A percentile compares a stretch with the other conserved stretches of the same genome.
These are phyloP conservation scores for Botrytis porri DNA, from an alignment of 2,329 filamentous ascomycete genomes.

Conservation along the genomic window DNA sequence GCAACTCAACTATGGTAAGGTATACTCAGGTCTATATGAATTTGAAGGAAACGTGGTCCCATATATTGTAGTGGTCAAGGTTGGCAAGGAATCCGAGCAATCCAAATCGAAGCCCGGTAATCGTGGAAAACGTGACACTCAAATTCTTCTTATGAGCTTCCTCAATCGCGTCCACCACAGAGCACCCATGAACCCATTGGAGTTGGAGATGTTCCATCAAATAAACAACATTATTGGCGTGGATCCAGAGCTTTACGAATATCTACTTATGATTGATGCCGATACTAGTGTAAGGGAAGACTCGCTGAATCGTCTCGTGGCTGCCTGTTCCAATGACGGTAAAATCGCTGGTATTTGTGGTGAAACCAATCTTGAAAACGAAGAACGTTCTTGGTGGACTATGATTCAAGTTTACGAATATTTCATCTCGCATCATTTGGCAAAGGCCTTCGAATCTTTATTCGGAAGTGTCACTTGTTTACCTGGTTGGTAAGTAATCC, in stretches of 20 bases:
- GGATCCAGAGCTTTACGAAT: conserved; percentile 95
- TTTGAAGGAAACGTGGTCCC: conserved; percentile 97
- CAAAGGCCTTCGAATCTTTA: conserved; percentile 96
- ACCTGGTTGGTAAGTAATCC: conserved; percentile 82
- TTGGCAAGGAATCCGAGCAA: conserved; percentile 95
- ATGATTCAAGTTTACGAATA: conserved; percentile 99
- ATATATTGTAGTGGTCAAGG: conserved; percentile 93
- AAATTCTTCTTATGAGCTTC: conserved; percentile 95
- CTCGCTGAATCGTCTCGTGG: conserved; percentile 86
- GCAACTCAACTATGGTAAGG: conserved; percentile 96
- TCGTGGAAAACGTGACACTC: conserved; percentile 96
- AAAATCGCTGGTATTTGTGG: conserved; percentile 98
- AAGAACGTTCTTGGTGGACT: conserved; percentile 94
- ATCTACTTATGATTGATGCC: conserved; percentile 94
- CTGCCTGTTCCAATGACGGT: conserved; percentile 86
- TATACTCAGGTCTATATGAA: conserved; percentile 97
- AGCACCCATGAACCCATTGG: conserved; percentile 88
- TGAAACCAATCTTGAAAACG: conserved; percentile 93
- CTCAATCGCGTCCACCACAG: conserved; percentile 96
- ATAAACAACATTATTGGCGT: conserved; percentile 99
- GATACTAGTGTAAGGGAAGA: conserved; percentile 94
- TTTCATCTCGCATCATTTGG: conserved; percentile 95
- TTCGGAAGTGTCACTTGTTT: conserved; percentile 98
- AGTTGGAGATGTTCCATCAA: conserved; percentile 98
- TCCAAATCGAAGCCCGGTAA: conserved; percentile 90